Evolutionary conservation across 2,329 filamentous ascomycete species (phyloP), one percentile per base, ranked within the genome.

Genomic region (Leptodontidium sp.): DNA sequence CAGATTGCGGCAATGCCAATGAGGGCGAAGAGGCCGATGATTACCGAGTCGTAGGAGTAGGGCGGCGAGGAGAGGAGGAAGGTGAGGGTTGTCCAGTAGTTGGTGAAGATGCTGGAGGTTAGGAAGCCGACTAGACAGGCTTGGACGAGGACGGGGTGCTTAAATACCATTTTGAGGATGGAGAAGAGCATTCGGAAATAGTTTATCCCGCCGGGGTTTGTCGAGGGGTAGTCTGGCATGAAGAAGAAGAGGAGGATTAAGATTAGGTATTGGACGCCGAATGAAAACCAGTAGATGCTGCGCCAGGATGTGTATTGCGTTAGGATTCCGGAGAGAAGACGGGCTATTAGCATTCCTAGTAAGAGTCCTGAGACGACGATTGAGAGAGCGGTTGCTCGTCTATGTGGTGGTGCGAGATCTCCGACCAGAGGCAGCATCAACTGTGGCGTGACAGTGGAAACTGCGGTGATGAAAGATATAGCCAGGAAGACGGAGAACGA

Each of bases 391-490:
- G 88, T 87, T 0, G 91, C 91, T 14, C 91, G 88, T 35, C 90
- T 86, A 52, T 89, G 81, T 0, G 87, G 83, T 0, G 92, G 91
- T 0, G 93, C 92, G 21, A 95, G 88, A 75, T 95, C 92, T 1
- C 92, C 91, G 0, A 94, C 91, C 0, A 96, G 83, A 0, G 93
- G 93, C 17, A 96, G 88, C 91, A 96, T 93, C 65, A 91, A 81
- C 78, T 91, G 89, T 14, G 92, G 93, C 2, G 93, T 95, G 1
- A 95, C 92, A 0, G 92, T 96, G 1, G 91, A 90, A n/a, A 91
- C 80, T n/a, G 90, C 89, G 12, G 88, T 88, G 65, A 95, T 80
- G 79, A 92, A 95, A 5, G 90, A 93, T 21, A 95, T 82, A 1
- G 84, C 88, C 0, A 87, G 84, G 78, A 96, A 95, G 7, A 85